Evolutionary conservation across 73 alveolate species (phyloP).

Genomic region (Vitrella brassicaformis): DNA sequence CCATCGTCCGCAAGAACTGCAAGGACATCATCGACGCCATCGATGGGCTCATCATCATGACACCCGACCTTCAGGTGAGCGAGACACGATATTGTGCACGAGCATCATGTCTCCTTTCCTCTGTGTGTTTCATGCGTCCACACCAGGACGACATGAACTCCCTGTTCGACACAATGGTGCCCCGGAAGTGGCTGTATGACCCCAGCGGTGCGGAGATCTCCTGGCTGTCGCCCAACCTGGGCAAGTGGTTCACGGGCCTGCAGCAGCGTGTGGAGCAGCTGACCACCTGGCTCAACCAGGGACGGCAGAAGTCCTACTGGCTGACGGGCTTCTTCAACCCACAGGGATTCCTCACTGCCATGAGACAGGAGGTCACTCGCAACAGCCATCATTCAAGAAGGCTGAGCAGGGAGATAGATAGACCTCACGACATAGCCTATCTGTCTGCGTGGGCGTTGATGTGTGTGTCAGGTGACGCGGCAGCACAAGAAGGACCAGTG

Average conservation of each 20-base stretch:
- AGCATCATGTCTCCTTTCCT: no score
- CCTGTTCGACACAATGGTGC: constrained; percentile 87
- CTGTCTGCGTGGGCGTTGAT: no score
- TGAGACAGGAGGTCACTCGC: constrained; percentile 85
- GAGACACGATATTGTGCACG: constrained; percentile 11
- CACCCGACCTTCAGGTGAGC: constrained; percentile 85
- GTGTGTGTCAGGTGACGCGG: constrained; percentile 45
- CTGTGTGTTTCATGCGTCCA: no score
- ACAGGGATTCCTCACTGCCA: constrained; percentile 97
- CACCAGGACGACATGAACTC: constrained; percentile 73
- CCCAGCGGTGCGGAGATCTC: constrained; percentile 98
- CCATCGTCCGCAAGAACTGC: constrained; percentile 43
- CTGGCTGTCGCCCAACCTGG: constrained; percentile 94
- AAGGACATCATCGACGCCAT: constrained; percentile 82
- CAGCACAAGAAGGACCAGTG: constrained; percentile 84
- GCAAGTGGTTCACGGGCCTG: constrained; percentile 92
- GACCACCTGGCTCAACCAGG: constrained; percentile 87
- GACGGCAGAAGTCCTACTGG: constrained; percentile 74
- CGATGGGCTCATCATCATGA: constrained; percentile 97
- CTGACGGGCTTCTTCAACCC: constrained; percentile 96
- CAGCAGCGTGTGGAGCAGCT: constrained; percentile 86
- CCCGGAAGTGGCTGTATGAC: constrained; percentile 92
- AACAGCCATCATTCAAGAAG: no score
- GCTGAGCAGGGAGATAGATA: no score
- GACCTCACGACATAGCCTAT: no score